Conservation (phyloP, 352 stramenopile species). For the Phytophthora multivora region DNA sequence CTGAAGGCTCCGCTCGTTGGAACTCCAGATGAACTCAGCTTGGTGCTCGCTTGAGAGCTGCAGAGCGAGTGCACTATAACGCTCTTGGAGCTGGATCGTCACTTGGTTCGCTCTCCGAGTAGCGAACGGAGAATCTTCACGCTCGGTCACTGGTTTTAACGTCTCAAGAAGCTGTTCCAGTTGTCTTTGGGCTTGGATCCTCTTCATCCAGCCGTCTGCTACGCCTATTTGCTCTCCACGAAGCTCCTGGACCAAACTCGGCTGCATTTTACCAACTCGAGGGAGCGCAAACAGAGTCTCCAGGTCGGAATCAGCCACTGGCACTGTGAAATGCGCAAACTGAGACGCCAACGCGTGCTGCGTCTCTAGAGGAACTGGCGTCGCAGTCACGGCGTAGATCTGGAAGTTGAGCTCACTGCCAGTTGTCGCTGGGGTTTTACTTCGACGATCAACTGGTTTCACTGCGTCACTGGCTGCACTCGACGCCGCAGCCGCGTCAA, state of each 20-base stretch:
- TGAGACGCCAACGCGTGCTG: slow-evolving; percentile 27
- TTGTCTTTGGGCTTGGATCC: slow-evolving; percentile 5
- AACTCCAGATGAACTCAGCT: slow-evolving; percentile 17
- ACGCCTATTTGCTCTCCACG: slow-evolving; percentile 13
- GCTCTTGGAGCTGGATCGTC: slow-evolving; percentile 24
- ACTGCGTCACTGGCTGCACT: too few relatives aligned
- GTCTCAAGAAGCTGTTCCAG: slow-evolving; percentile 9
- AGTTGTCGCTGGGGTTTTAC: background rate
- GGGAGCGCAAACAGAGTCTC: slow-evolving; percentile 8
- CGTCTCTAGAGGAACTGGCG: slow-evolving; percentile 1
- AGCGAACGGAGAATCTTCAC: slow-evolving; percentile 25
- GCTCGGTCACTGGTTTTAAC: slow-evolving; percentile 6
- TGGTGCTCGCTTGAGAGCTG: slow-evolving; percentile 21
- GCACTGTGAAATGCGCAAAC: slow-evolving; percentile 35
- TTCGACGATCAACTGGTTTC: slow-evolving; percentile 1
- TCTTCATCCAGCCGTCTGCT: slow-evolving; percentile 19
- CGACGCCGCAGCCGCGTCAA: too few relatives aligned
- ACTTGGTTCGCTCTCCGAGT: background rate
- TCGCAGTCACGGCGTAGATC: slow-evolving; percentile 46
- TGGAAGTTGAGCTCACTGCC: slow-evolving; percentile 34
- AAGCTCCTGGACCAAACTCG: slow-evolving; percentile 21
- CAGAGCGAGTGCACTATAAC: slow-evolving; percentile 16
- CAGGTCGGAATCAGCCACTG: slow-evolving; percentile 11
- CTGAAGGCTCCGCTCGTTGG: slow-evolving; percentile 4
- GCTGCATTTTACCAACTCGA: slow-evolving; percentile 4